Base-by-base conservation (phyloP, 768 basidiomycete species). In the Butyriboletus loyo region DNA sequence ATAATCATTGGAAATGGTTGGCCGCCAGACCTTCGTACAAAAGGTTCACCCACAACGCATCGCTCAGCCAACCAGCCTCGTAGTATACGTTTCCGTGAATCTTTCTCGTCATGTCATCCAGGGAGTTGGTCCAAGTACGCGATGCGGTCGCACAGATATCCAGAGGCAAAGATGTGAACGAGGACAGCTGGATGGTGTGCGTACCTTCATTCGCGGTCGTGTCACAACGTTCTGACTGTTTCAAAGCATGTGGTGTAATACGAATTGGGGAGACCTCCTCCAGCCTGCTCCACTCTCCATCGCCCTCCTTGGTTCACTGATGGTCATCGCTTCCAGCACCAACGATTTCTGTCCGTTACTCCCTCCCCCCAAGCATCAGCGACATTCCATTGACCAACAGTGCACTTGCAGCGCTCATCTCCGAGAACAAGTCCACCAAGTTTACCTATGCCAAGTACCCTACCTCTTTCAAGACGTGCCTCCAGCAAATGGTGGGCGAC, bases 401-500 rank as follows among this genome's bases (percentile, higher is more conserved):
- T 6, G 15, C 24, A 2, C 28, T 21, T 24, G 8, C 30, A 53
- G 49, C 54, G 2, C 58, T 61, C 39, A 17, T 56, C 24, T 50
- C 58, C 5, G 58, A 50, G n/a, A 40, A 45, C 39, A 56, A 43
- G 21, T 32, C 39, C 14, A 9, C 21, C 32, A 56, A 38, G 46
- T 56, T 60, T 25, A 49, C 46, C 5, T 39, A 60, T 11, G 57
- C 58, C 27, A 60, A 60, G 32, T 53, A 60, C 31, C 59, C 58
- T 5, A 60, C 53, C 28, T 60, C 59, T 32, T 60, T 61, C 49
- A 61, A 61, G 52, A 53, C 59, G 10, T 60, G 54, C 35, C 58
- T 61, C 32, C 59, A 60, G 32, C 59, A 61, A 49, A 61, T 61
- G 58, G 58, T 60, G 1, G 59, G 59, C 7, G 58, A 61, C 13